A percentile compares a stretch with the other conserved stretches of the same genome.
phyloP scores from a whole-genome alignment of 495 filamentous ascomycete genomes.

The Letharia columbiana region DNA sequence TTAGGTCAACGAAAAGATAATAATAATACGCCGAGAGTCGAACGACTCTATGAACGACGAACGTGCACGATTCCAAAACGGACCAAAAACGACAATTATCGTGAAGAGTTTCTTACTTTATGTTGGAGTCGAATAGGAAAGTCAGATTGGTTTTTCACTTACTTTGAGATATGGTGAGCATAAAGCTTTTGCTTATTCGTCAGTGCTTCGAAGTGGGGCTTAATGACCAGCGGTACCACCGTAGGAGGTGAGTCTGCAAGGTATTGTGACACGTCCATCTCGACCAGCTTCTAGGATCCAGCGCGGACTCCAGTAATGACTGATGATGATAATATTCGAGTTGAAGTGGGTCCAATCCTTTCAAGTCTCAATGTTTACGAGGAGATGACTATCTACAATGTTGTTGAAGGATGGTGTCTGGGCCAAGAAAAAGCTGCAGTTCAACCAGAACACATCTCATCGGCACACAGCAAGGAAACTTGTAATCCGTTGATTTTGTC shows the following conservation, averaged over 20 bases:
- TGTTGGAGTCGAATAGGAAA: neutral
- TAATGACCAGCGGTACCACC: constrained; percentile 76
- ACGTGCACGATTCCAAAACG: too few species aligned
- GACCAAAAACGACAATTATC: too few species aligned
- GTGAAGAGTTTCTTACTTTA: too few species aligned
- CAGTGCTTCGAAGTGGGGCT: constrained; percentile 80
- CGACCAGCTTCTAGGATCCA: neutral
- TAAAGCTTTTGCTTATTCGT: constrained; percentile 71
- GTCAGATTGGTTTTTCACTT: constrained; percentile 22
- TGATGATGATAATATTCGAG: neutral
- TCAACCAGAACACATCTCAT: neutral
- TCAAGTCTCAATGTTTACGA: neutral
- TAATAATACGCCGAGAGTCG: neutral
- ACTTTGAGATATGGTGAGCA: constrained; percentile 87
- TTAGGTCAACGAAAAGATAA: neutral
- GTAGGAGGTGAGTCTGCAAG: constrained; percentile 83
- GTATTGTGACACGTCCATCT: constrained; percentile 47
- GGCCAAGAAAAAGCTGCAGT: neutral
- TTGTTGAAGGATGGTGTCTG: neutral
- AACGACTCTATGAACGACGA: neutral
- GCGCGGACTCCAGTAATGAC: neutral
- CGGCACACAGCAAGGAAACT: neutral
- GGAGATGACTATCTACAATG: neutral
- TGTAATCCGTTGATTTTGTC: neutral
- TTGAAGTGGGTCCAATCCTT: neutral